Evolutionary conservation across 176 grass and related monocot species (phyloP).

Genomic region (Poa pratensis): DNA sequence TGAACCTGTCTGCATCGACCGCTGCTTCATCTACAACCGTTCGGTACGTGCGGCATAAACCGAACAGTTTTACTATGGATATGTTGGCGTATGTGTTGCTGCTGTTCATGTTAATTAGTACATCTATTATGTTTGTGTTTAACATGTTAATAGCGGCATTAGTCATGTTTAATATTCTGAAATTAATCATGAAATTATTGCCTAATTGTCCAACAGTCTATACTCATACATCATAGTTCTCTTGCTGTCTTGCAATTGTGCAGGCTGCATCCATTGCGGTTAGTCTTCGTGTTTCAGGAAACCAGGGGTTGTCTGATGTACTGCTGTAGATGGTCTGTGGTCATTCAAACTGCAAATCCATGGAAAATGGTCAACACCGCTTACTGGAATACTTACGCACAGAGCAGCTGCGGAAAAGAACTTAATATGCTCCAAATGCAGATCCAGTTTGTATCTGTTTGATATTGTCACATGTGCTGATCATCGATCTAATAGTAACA

Average conservation of each 20-base stretch:
- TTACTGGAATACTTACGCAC: neutral
- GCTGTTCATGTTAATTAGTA: no score
- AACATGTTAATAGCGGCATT: no score
- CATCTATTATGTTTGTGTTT: no score
- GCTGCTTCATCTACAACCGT: no score
- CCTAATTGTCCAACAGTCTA: no score
- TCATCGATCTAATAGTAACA: neutral
- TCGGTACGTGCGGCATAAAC: no score
- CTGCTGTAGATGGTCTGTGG: neutral
- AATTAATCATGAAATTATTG: no score
- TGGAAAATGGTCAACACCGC: neutral
- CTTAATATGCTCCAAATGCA: neutral
- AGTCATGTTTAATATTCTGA: no score
- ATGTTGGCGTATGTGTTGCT: no score
- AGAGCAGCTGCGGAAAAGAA: neutral
- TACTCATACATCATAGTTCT: no score
- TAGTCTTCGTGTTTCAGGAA: neutral
- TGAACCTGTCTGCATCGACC: no score
- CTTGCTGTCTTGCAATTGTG: slow-evolving; percentile 10
- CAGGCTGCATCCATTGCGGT: slow-evolving; percentile 4
- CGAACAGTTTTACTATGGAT: no score
- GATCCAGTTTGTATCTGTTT: neutral
- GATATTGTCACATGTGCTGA: neutral
- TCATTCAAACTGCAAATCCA: neutral
- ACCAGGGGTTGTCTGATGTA: neutral